Percentiles rank a stretch among this genome's conserved stretches.
Conservation (phyloP, 345 rosid genomes). For the Rhodamnia rubescens region DNA sequence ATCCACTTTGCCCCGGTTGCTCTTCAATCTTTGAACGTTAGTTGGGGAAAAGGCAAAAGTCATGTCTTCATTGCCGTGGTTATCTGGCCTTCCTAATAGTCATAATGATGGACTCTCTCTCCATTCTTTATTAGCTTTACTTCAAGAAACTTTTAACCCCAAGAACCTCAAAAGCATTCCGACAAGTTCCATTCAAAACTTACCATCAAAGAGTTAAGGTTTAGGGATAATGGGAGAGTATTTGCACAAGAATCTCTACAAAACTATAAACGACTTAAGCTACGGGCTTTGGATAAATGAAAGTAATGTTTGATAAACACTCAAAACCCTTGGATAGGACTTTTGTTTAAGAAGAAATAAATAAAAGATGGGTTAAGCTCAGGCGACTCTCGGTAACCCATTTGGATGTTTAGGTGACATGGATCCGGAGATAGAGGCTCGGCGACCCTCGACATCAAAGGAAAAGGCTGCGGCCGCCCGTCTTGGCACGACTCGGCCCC, state of each 20-base stretch:
- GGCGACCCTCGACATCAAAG: background rate
- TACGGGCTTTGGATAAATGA: background rate
- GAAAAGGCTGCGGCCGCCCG: no score
- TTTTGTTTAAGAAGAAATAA: background rate
- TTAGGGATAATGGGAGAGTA: background rate
- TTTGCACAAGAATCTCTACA: background rate
- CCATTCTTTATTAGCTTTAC: background rate
- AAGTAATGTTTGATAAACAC: background rate
- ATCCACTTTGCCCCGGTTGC: background rate
- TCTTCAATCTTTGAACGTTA: background rate
- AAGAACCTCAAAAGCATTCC: background rate
- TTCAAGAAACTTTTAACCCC: background rate
- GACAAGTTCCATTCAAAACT: background rate
- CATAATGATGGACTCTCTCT: background rate
- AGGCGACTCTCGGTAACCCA: background rate
- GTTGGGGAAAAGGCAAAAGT: background rate
- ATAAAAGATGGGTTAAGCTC: background rate
- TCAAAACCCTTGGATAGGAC: background rate
- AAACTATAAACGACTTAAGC: background rate
- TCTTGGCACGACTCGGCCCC: background rate
- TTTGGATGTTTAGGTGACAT: background rate
- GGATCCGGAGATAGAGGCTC: background rate
- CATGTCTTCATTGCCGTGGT: background rate
- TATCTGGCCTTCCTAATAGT: background rate
- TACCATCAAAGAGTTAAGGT: background rate